Evolutionary conservation across 2,329 filamentous ascomycete species (phyloP).

Genomic region (Metarhizium anisopliae): DNA sequence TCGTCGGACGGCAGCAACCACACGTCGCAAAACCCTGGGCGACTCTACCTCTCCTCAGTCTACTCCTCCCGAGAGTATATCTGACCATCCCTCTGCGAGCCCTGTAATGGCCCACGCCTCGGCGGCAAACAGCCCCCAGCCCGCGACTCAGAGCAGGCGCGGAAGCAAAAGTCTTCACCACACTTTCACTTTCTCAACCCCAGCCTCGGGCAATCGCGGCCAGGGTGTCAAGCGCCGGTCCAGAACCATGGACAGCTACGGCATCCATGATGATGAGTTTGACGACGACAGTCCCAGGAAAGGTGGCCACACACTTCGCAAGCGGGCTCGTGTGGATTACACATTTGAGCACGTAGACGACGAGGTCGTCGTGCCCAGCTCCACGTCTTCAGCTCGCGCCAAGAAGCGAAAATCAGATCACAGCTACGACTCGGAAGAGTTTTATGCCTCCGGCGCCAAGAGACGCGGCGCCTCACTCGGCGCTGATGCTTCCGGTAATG

Average conservation of each 20-base stretch:
- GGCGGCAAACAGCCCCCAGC: conserved; percentile 18
- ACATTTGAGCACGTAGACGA: conserved; percentile 44
- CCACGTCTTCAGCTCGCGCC: conserved; percentile 22
- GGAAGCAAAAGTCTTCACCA: conserved; percentile 26
- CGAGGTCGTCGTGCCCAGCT: conserved; percentile 29
- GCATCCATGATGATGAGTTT: conserved; percentile 29
- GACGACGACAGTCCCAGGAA: conserved; percentile 43
- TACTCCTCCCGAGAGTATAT: conserved; percentile 20
- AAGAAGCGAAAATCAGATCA: conserved; percentile 28
- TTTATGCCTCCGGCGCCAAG: conserved; percentile 19
- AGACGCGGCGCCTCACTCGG: conserved; percentile 28
- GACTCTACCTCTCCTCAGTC: conserved; percentile 26
- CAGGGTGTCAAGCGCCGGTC: conserved; percentile 31
- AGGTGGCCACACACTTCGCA: conserved; percentile 50
- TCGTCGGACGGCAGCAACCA: conserved; percentile 22
- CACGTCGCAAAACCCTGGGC: conserved; percentile 22
- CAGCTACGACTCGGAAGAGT: conserved; percentile 25
- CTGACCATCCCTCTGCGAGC: conserved; percentile 21
- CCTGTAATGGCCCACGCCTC: conserved; percentile 23
- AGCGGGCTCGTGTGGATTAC: conserved; percentile 49
- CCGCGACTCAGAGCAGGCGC: conserved; percentile 20
- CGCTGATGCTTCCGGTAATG: conserved; percentile 24
- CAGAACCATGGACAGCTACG: conserved; percentile 32
- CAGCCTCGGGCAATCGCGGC: conserved; percentile 17
- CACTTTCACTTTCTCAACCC: conserved; percentile 28